Base-by-base conservation (phyloP, 208 protist species). In the Crithidia expoeki region DNA sequence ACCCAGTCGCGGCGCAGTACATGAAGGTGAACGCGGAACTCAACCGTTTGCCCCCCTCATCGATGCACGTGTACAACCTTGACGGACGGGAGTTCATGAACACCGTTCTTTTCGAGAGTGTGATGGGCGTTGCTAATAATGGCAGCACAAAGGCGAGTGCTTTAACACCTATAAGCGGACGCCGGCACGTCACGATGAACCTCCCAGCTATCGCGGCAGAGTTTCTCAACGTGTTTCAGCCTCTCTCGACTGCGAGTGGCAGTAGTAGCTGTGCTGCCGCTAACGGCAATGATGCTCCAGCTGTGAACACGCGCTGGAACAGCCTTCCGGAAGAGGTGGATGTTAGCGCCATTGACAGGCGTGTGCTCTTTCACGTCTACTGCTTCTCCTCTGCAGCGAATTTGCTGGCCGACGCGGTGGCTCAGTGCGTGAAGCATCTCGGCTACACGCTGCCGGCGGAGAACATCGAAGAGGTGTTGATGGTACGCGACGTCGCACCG, bases 141-240 rank as follows among this genome's bases (percentile, higher is more conserved):
- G 12, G 30, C 17, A 33, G 6, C 2, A 38, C n/a, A 19, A 25
- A 40, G 17, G 25, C 33, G 3, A 11, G 11, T 19, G 32, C 50
- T 14, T 16, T 28, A 1, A 25, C 32, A 42, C 6, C 17, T 16
- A 49, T 17, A 19, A 51, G 38, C 5, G 68, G 84, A 1, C 91
- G 94, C 33, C 86, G 84, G 16, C 96, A 98, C 58, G 90, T 99
- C 34, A 83, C 93, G 3, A 99, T 99, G 98, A 99, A 99, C 72
- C 83, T 99, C 10, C 98, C 98, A 1, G 97, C 96, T 12, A 89
- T 91, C n/a, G 95, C 97, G 0, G 89, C 98, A 4, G 87, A 97
- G 77, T 99, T 99, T 78, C 81, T 99, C 2, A 96, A 97, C 74
- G 89, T 94, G 0, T 97, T 98, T 69, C 21, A 72, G 62, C 81